phyloP scores from a whole-genome alignment of 257 asterid species.

The Solanum sejunctum region DNA sequence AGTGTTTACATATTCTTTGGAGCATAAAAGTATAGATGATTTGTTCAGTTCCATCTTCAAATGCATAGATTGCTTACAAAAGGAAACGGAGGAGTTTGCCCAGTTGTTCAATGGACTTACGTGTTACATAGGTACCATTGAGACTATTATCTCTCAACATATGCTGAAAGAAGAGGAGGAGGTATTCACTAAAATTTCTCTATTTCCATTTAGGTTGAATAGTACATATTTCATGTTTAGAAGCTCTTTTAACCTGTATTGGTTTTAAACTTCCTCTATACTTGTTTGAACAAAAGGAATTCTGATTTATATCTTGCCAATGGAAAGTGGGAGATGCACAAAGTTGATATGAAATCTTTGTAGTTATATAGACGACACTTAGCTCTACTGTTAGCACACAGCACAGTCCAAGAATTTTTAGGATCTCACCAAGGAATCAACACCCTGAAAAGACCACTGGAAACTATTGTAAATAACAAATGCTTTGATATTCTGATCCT shows the following conservation, averaged over 20 bases:
- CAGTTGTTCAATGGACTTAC: constrained; percentile 45
- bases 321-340: neutral
- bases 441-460: neutral
- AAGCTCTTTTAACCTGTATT: neutral
- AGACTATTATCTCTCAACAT: constrained; percentile 57
- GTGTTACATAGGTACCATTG: constrained; percentile 43
- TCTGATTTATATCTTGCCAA: neutral
- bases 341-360: neutral
- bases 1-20: constrained; percentile 47
- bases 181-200: constrained; percentile 21
- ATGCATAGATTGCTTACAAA: constrained; percentile 43
- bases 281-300: neutral
- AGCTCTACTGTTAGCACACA: neutral
- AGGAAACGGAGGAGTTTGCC: constrained; percentile 23
- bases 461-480: neutral
- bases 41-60: constrained; percentile 32
- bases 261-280: neutral
- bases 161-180: constrained; percentile 86
- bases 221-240: neutral
- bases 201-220: neutral
- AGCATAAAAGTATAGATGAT: constrained; percentile 53
- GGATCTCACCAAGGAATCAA: neutral
- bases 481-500: neutral
- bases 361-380: neutral
- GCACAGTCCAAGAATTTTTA: neutral